Percentiles rank a stretch among this genome's conserved stretches.
These are phyloP conservation scores for Psophocarpus tetragonolobus DNA, from an alignment of 306 rosid genomes.

Conservation along the genomic window DNA sequence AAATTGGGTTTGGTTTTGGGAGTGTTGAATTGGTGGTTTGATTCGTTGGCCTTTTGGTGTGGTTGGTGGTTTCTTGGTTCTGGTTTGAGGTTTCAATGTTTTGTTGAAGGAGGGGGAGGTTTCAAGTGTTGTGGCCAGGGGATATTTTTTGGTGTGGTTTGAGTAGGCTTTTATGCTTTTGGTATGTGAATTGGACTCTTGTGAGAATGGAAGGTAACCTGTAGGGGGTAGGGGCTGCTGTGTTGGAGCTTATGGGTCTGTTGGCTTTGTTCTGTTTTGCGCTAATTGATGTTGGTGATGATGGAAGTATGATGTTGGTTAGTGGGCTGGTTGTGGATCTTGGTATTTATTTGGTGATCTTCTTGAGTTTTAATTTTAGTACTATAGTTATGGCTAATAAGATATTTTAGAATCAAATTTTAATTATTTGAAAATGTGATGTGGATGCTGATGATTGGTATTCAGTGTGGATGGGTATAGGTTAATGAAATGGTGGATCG, in stretches of 20 bases:
- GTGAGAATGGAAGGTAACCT: not conserved
- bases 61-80: slow-evolving; percentile 22
- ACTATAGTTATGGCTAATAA: not conserved
- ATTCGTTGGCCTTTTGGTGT: slow-evolving; percentile 1
- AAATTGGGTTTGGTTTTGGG: not conserved
- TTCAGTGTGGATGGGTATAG: slow-evolving; percentile 13
- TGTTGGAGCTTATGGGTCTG: not conserved
- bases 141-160: not conserved
- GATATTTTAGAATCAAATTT: slow-evolving; percentile 10
- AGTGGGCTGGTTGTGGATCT: slow-evolving; percentile 6
- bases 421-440: not conserved
- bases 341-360: not conserved
- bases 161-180: not conserved
- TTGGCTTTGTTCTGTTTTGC: not conserved
- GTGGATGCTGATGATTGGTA: not conserved
- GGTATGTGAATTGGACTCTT: not conserved
- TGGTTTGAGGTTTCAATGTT: not conserved
- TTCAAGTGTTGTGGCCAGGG: not conserved
- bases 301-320: slow-evolving; percentile 1
- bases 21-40: not conserved
- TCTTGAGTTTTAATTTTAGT: not conserved
- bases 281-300: not conserved
- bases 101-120: not conserved
- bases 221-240: not conserved
- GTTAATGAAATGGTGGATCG: slow-evolving; percentile 14